phyloP scores from a whole-genome alignment of 2,329 filamentous ascomycete genomes.

The Diplodia sapinea region DNA sequence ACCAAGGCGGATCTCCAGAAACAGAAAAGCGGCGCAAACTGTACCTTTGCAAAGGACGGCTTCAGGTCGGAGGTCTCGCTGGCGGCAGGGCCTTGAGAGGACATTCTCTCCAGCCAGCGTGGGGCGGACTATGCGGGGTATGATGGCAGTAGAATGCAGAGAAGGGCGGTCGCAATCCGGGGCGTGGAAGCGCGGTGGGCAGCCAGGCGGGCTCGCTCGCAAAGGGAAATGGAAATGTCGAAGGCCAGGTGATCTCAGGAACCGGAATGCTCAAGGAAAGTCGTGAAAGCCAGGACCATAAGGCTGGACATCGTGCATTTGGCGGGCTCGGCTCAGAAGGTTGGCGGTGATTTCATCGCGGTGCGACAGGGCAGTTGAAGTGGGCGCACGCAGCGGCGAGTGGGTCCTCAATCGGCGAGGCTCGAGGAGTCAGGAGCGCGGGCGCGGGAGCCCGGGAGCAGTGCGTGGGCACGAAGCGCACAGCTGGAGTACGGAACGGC shows the following conservation, averaged over 20 bases:
- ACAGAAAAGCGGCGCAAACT: constrained; percentile 35
- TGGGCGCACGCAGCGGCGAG: constrained; percentile 35
- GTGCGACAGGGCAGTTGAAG: constrained; percentile 31
- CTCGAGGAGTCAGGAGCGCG: constrained; percentile 31
- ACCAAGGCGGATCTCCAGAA: not conserved
- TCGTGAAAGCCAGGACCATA: constrained; percentile 53
- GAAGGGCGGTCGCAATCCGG: constrained; percentile 23
- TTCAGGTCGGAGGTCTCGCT: constrained; percentile 44
- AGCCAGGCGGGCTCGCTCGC: constrained; percentile 16
- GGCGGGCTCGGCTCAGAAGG: constrained; percentile 46
- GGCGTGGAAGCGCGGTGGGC: constrained; percentile 37
- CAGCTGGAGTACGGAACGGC: constrained; percentile 1
- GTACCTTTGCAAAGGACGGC: constrained; percentile 79
- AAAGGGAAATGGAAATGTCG: constrained; percentile 32
- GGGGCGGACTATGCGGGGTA: constrained; percentile 16
- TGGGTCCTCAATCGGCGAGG: constrained; percentile 32
- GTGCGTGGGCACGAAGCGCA: constrained; percentile 4
- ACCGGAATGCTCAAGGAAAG: constrained; percentile 60
- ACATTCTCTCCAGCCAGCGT: constrained; percentile 27
- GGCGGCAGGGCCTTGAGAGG: constrained; percentile 28
- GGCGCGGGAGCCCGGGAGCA: constrained; percentile 27
- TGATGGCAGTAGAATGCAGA: constrained; percentile 27
- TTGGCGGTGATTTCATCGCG: constrained; percentile 30
- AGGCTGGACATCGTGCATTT: constrained; percentile 58
- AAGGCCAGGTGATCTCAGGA: constrained; percentile 44